Evolutionary conservation across 495 filamentous ascomycete genomes (phyloP).

Genomic region (Parathielavia hyrcaniae): DNA sequence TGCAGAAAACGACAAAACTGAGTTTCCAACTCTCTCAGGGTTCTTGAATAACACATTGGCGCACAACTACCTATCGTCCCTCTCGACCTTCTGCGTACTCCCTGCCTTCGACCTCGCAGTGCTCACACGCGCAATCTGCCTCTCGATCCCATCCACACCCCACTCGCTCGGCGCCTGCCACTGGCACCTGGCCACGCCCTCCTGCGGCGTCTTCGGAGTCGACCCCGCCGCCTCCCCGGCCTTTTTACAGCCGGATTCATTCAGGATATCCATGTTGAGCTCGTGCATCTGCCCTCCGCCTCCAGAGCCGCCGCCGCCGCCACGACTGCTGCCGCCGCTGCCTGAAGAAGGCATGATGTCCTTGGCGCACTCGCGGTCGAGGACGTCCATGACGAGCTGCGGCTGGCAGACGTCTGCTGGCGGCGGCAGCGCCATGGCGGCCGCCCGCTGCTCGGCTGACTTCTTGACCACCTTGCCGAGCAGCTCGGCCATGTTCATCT

Average conservation of each 20-base stretch:
- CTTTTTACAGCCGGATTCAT: background rate
- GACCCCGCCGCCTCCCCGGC: background rate
- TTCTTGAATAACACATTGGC: background rate
- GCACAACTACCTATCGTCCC: background rate
- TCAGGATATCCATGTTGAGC: conserved; percentile 12
- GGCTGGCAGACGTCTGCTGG: background rate
- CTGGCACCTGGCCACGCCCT: background rate
- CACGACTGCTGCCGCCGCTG: background rate
- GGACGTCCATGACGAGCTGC: background rate
- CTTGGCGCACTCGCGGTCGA: conserved; percentile 10
- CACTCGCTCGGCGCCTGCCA: too few species aligned
- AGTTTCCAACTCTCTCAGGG: too few species aligned
- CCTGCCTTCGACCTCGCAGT: background rate
- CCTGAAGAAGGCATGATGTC: background rate
- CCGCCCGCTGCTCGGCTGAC: background rate
- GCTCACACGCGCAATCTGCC: too few species aligned
- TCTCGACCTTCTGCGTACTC: background rate
- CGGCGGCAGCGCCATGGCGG: background rate
- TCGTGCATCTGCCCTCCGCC: conserved; percentile 18
- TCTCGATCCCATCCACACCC: background rate
- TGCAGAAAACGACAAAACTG: too few species aligned
- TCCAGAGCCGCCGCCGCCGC: background rate
- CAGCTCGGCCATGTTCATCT: conserved; percentile 50
- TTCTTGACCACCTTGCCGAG: conserved; percentile 35
- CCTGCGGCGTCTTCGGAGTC: background rate